A percentile compares a stretch with the other conserved stretches of the same genome.
phyloP scores from a whole-genome alignment of 768 basidiomycete species.

The Rhodotorula kratochvilovae region DNA sequence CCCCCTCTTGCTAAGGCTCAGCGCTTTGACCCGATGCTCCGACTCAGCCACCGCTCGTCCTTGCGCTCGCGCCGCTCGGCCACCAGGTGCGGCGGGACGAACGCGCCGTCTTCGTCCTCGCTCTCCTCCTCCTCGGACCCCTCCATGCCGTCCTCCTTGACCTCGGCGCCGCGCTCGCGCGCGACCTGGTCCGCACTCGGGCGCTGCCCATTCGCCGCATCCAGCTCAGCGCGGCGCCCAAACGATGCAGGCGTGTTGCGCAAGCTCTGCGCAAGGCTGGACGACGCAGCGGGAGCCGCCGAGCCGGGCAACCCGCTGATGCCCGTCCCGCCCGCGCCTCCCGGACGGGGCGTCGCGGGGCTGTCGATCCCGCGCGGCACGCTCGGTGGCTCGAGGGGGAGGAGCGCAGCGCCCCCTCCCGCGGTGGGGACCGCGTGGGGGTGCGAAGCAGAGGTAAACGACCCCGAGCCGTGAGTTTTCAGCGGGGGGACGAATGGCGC shows the following conservation, averaged over 20 bases:
- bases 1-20: not conserved
- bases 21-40: slow-evolving; percentile 23
- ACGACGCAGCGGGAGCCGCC: too few species aligned
- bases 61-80: slow-evolving; percentile 2
- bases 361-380: slow-evolving; percentile 15
- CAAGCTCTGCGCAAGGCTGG: slow-evolving; percentile 1
- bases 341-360: not conserved
- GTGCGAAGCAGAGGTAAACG: not conserved
- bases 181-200: not conserved
- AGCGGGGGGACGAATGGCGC: too few species aligned
- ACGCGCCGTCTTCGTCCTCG: slow-evolving; percentile 24
- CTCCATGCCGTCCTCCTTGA: not conserved
- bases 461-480: too few species aligned
- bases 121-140: slow-evolving; percentile 12
- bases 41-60: slow-evolving; percentile 28
- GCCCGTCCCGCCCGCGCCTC: not conserved
- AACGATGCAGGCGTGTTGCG: not conserved
- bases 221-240: not conserved
- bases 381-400: not conserved
- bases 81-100: slow-evolving; percentile 33
- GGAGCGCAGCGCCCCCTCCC: not conserved
- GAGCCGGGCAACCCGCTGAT: not conserved
- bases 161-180: not conserved
- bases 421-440: not conserved
- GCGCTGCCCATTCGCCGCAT: not conserved